A percentile compares a stretch with the other conserved stretches of the same genome.
phyloP scores from a whole-genome alignment of 2,329 filamentous ascomycete genomes.

The Aspergillus ochraceoroseus region DNA sequence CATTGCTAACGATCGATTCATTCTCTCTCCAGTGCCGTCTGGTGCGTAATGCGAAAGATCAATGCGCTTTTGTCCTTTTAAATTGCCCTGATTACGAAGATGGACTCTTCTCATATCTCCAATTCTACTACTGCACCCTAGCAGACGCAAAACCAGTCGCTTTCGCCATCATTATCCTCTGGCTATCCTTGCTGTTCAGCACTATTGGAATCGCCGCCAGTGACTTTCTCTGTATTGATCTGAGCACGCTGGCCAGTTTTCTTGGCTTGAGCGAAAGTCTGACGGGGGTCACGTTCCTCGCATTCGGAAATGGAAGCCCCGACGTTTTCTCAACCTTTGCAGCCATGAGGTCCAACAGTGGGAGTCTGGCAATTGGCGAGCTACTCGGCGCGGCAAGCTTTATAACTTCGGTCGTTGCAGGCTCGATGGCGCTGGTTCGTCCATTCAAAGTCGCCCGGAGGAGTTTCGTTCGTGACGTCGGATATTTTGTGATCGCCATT shows the following conservation, averaged over 20 bases:
- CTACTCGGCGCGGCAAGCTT: conserved; percentile 92
- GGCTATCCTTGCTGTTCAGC: conserved; percentile 86
- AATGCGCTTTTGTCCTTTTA: conserved; percentile 77
- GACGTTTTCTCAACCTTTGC: conserved; percentile 99
- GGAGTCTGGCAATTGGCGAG: conserved; percentile 93
- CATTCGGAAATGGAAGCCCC: conserved; percentile 95
- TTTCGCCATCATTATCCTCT: conserved; percentile 71
- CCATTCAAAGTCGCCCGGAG: conserved; percentile 87
- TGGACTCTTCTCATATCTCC: conserved; percentile 80
- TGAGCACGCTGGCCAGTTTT: conserved; percentile 84
- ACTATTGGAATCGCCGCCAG: conserved; percentile 97
- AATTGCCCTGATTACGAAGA: conserved; percentile 88
- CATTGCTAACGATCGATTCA: not conserved
- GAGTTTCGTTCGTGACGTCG: conserved; percentile 85
- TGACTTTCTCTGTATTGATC: conserved; percentile 96
- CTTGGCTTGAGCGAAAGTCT: conserved; percentile 93
- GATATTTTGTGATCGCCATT: conserved; percentile 84
- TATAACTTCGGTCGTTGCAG: conserved; percentile 92
- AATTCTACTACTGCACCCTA: conserved; percentile 83
- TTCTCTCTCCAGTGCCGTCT: conserved; percentile 59
- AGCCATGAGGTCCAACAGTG: conserved; percentile 93
- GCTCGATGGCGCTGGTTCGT: conserved; percentile 93
- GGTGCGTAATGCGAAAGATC: conserved; percentile 70
- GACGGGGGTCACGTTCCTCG: conserved; percentile 91
- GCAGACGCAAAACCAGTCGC: conserved; percentile 65